A percentile compares a stretch with the other conserved stretches of the same genome.
phyloP scores from a whole-genome alignment of 1,284 basidiomycete genomes.

The Malassezia furfur region DNA sequence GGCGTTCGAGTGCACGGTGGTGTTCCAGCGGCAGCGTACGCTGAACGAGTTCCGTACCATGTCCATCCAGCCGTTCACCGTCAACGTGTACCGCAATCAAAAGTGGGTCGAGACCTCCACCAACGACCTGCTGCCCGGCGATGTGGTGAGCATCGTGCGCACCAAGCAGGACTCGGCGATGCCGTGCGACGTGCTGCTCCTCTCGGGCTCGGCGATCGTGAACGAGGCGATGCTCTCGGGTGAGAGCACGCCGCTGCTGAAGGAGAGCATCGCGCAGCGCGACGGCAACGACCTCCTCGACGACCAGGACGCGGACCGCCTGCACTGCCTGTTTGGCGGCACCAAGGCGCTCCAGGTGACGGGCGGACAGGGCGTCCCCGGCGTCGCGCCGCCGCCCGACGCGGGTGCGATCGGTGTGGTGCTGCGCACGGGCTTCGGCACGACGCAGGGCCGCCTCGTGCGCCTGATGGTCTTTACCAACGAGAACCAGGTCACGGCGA shows the following conservation, averaged over 20 bases:
- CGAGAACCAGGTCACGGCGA: conserved; percentile 43
- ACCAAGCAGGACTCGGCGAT: conserved; percentile 46
- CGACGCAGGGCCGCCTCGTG: conserved; percentile 47
- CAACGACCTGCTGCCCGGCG: conserved; percentile 41
- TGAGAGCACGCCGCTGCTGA: conserved; percentile 46
- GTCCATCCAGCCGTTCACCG: conserved; percentile 45
- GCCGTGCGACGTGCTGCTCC: conserved; percentile 39
- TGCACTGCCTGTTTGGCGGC: conserved; percentile 47
- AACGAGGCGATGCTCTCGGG: conserved; percentile 48
- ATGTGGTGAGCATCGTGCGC: conserved; percentile 43
- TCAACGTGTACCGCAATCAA: conserved; percentile 39
- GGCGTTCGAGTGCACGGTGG: conserved; percentile 47
- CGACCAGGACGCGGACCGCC: conserved; percentile 41
- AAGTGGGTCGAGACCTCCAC: conserved; percentile 39
- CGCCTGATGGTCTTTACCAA: conserved; percentile 48
- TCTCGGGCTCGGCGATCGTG: conserved; percentile 39
- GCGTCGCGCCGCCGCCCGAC: conserved; percentile 35
- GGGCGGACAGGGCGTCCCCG: conserved; percentile 26
- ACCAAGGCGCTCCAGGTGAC: conserved; percentile 47
- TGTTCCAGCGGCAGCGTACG: conserved; percentile 44
- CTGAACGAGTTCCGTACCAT: conserved; percentile 48
- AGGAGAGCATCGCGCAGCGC: conserved; percentile 45
- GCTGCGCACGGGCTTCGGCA: conserved; percentile 46
- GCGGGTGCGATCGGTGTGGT: conserved; percentile 40
- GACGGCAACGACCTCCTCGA: conserved; percentile 38